Percentiles rank a stretch among this genome's conserved stretches.
phyloP scores from a whole-genome alignment of 441 rosid genomes.

The Viola pubescens region DNA sequence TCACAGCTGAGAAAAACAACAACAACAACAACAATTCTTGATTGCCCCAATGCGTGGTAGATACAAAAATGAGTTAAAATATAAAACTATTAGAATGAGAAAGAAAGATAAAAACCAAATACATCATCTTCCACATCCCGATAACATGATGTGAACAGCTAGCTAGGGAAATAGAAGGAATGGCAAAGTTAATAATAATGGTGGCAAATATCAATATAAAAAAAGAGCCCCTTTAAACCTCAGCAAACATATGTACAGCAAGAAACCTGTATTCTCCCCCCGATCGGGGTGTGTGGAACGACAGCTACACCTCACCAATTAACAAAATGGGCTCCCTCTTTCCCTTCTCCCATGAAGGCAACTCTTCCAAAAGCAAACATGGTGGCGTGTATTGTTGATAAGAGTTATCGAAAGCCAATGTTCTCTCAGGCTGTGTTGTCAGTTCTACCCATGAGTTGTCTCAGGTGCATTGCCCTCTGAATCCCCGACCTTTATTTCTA shows the following conservation, averaged over 20 bases:
- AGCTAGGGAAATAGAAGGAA: neutral
- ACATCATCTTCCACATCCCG: neutral
- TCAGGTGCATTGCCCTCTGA: constrained; percentile 22
- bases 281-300: no score
- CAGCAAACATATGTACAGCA: constrained; percentile 19
- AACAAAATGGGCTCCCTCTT: neutral
- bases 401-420: constrained; percentile 11
- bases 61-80: no score
- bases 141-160: neutral
- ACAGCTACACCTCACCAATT: no score
- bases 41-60: no score
- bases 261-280: neutral
- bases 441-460: constrained; percentile 21
- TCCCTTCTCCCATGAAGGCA: neutral
- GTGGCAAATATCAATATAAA: neutral
- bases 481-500: constrained; percentile 28
- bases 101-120: neutral
- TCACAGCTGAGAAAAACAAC: no score
- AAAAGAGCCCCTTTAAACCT: constrained; percentile 6
- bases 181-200: neutral
- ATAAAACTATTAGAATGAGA: no score
- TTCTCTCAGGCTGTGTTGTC: constrained; percentile 16
- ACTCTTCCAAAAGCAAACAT: neutral
- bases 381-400: constrained; percentile 6
- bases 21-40: no score